A percentile compares a stretch with the other conserved stretches of the same genome.
Evolutionary conservation across 2,329 filamentous ascomycete species (phyloP).

Genomic region (Decorospora gaudefroyi): DNA sequence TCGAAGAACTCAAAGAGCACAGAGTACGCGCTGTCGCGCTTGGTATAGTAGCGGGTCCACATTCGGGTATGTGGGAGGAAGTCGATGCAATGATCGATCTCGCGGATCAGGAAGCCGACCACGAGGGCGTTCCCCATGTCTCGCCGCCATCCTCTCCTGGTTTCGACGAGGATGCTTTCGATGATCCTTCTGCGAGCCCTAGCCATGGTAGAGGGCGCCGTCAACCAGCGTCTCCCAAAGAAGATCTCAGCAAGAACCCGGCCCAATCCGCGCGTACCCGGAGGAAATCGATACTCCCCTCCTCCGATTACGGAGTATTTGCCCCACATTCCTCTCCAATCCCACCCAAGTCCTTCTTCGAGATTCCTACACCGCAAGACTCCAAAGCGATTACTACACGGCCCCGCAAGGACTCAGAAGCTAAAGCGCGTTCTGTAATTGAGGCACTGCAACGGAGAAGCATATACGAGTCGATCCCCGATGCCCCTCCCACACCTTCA

Average conservation of each 20-base stretch:
- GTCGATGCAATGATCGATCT: slow-evolving; percentile 85
- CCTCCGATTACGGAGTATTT: slow-evolving; percentile 46
- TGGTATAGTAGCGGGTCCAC: slow-evolving; percentile 64
- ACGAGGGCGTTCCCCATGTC: slow-evolving; percentile 58
- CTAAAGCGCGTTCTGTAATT: slow-evolving; percentile 65
- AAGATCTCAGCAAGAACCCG: slow-evolving; percentile 30
- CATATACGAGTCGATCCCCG: slow-evolving; percentile 32
- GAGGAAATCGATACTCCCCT: slow-evolving; percentile 45
- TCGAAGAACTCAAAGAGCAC: slow-evolving; percentile 80
- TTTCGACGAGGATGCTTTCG: slow-evolving; percentile 63
- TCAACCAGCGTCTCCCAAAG: slow-evolving; percentile 39
- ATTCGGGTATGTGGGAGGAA: slow-evolving; percentile 72
- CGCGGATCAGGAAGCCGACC: slow-evolving; percentile 69
- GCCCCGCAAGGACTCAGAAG: slow-evolving; percentile 60
- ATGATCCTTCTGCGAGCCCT: slow-evolving; percentile 54
- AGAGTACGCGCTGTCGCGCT: slow-evolving; percentile 71
- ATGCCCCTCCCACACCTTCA: slow-evolving; percentile 35
- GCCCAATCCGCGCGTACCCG: slow-evolving; percentile 30
- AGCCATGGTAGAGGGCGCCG: slow-evolving; percentile 36
- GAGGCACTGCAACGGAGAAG: slow-evolving; percentile 61
- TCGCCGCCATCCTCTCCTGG: slow-evolving; percentile 61
- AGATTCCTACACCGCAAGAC: slow-evolving; percentile 34
- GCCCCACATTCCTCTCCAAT: slow-evolving; percentile 41
- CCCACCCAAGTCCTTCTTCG: slow-evolving; percentile 32
- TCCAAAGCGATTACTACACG: slow-evolving; percentile 44